Evolutionary conservation across 2,329 filamentous ascomycete species (phyloP).

Genomic region (Verticillium klebahnii): DNA sequence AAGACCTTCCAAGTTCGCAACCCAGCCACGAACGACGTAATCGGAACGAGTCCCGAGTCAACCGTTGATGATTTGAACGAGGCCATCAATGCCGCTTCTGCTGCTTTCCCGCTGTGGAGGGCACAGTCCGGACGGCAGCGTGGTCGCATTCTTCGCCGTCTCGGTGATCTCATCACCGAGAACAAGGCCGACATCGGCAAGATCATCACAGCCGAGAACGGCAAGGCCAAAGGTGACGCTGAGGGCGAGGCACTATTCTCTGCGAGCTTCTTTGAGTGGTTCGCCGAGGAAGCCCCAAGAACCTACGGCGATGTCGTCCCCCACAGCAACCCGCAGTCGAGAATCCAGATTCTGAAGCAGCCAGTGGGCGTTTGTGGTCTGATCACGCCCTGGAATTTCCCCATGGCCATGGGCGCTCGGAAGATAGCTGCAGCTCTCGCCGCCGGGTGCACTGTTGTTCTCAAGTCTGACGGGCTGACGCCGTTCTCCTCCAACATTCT

Average conservation of each 20-base stretch:
- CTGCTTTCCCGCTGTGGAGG: slow-evolving; percentile 61
- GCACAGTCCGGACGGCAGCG: slow-evolving; percentile 54
- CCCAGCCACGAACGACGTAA: slow-evolving; percentile 73
- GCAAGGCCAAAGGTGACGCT: slow-evolving; percentile 73
- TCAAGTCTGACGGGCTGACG: slow-evolving; percentile 86
- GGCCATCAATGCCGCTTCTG: slow-evolving; percentile 75
- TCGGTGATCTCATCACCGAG: slow-evolving; percentile 58
- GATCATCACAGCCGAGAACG: slow-evolving; percentile 85
- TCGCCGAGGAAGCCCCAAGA: slow-evolving; percentile 70
- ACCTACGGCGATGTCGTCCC: slow-evolving; percentile 72
- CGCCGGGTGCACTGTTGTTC: slow-evolving; percentile 90
- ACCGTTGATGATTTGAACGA: slow-evolving; percentile 68
- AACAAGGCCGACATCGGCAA: slow-evolving; percentile 64
- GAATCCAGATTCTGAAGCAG: slow-evolving; percentile 52
- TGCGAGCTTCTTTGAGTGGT: slow-evolving; percentile 75
- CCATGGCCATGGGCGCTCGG: slow-evolving; percentile 68
- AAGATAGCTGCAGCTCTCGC: slow-evolving; percentile 73
- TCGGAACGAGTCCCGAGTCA: slow-evolving; percentile 84
- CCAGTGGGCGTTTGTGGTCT: slow-evolving; percentile 12
- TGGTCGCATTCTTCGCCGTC: slow-evolving; percentile 51
- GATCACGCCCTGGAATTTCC: slow-evolving; percentile 76
- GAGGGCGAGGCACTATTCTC: slow-evolving; percentile 68
- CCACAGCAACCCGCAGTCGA: slow-evolving; percentile 62
- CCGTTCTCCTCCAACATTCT: slow-evolving; percentile 88
- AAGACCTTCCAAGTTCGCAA: slow-evolving; percentile 72